Evolutionary conservation across 1,139 yeast species (phyloP), one percentile per base, ranked within the genome.

Genomic region (Kluyveromyces marxianus): DNA sequence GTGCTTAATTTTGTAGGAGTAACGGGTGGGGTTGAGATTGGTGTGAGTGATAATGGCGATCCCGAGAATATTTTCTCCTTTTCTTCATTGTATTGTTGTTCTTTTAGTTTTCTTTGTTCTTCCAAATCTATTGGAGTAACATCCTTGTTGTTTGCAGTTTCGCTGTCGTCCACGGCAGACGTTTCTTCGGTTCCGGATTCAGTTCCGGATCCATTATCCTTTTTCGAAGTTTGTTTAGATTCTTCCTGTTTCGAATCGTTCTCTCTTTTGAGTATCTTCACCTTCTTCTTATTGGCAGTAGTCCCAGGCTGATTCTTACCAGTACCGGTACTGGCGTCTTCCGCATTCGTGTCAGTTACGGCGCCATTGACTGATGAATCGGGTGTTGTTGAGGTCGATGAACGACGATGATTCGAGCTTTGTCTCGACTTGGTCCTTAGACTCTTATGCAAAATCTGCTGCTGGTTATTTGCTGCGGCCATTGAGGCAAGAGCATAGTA

Each of bases 31-130:
- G 39, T 48, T 10, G 35, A 24, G n/a, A 32, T 26, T 37, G 39
- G 39, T 4, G 39, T 25, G 24, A 36, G 30, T 4, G 48, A 47
- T 6, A 46, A 45, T 26, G 44, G 35, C 10, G 46, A 48, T n/a
- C 30, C 40, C n/a, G 37, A 27, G 39, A 54, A 56, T 25, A 56
- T 55, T 34, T 53, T 51, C n/a, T 48, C 54, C 40, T 55, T 56
- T 26, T 47, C 48, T 31, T 48, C 48, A 44, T 57, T 56, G 38
- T 56, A 57, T 26, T 49, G 42, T 39, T 46, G 48, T 41, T 54
- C 57, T 35, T 49, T 53, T 26, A 49, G 51, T n/a, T 50, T 31
- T 36, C 57, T 47, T 35, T 54, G 52, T 27, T 46, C 44, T 44
- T 57, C 57, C 31, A 54, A 41, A 27, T 41, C 38, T 27, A 37